Evolutionary conservation across 2,329 filamentous ascomycete genomes (phyloP).

Genomic region (Aspergillus sp.): DNA sequence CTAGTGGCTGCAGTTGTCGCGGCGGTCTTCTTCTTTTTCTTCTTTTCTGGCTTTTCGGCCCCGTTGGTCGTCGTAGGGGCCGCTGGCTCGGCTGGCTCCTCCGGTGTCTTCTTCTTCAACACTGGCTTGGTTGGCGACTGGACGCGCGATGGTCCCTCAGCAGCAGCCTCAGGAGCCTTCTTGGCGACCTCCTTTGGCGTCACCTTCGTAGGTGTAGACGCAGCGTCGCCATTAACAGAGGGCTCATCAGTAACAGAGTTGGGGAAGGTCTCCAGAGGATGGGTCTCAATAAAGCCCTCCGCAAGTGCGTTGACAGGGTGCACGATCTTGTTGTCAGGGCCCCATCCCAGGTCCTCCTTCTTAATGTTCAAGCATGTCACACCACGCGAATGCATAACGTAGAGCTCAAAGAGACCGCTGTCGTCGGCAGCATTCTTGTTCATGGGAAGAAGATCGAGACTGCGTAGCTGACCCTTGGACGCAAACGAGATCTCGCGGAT

Average conservation of each 20-base stretch:
- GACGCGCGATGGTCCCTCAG: constrained; percentile 24
- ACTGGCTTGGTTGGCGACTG: constrained; percentile 35
- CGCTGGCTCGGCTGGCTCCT: constrained; percentile 23
- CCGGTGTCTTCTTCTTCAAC: constrained; percentile 35
- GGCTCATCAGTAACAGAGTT: constrained; percentile 32
- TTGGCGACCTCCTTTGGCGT: constrained; percentile 37
- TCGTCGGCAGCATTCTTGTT: constrained; percentile 53
- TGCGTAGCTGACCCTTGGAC: constrained; percentile 78
- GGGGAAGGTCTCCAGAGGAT: constrained; percentile 55
- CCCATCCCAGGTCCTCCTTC: constrained; percentile 87
- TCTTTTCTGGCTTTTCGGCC: constrained; percentile 61
- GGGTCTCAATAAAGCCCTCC: constrained; percentile 66
- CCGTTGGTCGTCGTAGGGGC: constrained; percentile 10
- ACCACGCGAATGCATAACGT: constrained; percentile 94
- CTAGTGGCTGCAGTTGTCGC: constrained; percentile 19
- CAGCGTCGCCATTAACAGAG: constrained; percentile 40
- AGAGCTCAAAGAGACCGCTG: constrained; percentile 80
- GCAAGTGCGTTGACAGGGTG: constrained; percentile 68
- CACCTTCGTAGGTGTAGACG: constrained; percentile 26
- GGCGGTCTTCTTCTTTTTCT: constrained; percentile 56
- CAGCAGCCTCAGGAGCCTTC: constrained; percentile 28
- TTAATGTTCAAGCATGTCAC: constrained; percentile 85
- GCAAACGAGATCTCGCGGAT: constrained; percentile 91
- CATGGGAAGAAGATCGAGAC: constrained; percentile 76
- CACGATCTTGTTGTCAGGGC: constrained; percentile 79